These are phyloP conservation scores for Coniferiporia sulphurascens DNA, from an alignment of 1,284 basidiomycete species.

Conservation along the genomic window DNA sequence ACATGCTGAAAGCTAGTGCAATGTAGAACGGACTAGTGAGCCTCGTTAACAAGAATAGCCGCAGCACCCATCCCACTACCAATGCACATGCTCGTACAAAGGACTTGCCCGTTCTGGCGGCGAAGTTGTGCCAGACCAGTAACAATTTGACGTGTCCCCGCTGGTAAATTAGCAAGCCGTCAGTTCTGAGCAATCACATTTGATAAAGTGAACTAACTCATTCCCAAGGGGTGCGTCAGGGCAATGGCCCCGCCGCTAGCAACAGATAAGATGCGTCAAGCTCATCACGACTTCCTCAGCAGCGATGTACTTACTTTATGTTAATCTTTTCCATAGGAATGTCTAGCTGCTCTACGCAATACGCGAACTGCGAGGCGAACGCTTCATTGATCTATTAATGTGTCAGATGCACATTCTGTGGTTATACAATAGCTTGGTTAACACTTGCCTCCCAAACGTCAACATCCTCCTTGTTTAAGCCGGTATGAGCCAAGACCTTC, in stretches of 20 bases:
- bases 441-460: constrained; percentile 79
- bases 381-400: constrained; percentile 62
- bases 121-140: constrained; percentile 79
- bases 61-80: constrained; percentile 89
- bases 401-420: constrained; percentile 20
- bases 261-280: background rate
- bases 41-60: constrained; percentile 77
- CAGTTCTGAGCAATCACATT: constrained; percentile 2
- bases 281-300: background rate
- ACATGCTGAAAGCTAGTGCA: no score
- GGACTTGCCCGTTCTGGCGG: constrained; percentile 56
- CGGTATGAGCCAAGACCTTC: constrained; percentile 67
- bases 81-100: constrained; percentile 86
- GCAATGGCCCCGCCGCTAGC: constrained; percentile 83
- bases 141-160: constrained; percentile 80
- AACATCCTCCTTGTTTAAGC: constrained; percentile 78
- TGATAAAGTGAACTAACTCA: constrained; percentile 51
- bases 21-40: constrained; percentile 18
- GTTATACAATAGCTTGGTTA: constrained; percentile 37
- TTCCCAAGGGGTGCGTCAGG: constrained; percentile 73
- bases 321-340: constrained; percentile 81
- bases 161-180: constrained; percentile 31
- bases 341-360: constrained; percentile 70
- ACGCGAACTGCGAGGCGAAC: constrained; percentile 85
- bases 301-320: constrained; percentile 54